Base-by-base conservation (phyloP, 306 rosid genomes). In the Boehmeria nivea region DNA sequence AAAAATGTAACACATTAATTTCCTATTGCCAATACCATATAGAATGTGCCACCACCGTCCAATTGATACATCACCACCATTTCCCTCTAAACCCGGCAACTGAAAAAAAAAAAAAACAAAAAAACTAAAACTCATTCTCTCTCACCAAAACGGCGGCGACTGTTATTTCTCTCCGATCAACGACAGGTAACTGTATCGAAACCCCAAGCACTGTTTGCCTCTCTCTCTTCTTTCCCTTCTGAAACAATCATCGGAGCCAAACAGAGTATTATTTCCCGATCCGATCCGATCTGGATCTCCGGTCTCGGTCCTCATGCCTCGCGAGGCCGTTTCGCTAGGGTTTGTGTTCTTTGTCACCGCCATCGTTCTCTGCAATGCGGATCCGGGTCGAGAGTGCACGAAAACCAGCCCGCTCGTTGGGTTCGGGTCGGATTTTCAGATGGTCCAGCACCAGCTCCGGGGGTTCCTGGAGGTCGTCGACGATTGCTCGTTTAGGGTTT, bases 401-500 rank as follows among this genome's bases (percentile, higher is more conserved):
- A 72, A 75, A 42, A 54, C 53, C 60, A 77, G 75, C 49, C 52
- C 78, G 4, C 18, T 79, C 17, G 76, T 78, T 26, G 67, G 65
- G 68, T 76, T 43, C 21, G 78, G 71, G 43, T 67, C 78, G 27
- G 84, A 77, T 3, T 81, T 89, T 73, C 27, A 57, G 52, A 81
- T 89, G 97, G 82, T 84, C 36, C 97, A 86, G 60, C 97, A 81
- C 53, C 97, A 89, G 48, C 78, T 89, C 9, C 62, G 97, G 60
- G 97, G 97, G 33, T 54, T 55, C 1, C 13, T 89, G 7, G 74
- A 72, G 39, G 67, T 89, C 18, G 51, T 76, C 26, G 84, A 89
- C 48, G 94, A 78, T 76, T 89, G 94, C 44, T 77, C 88, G 7
- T 89, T 89, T 78, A 62, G 80, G 85, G 94, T 89, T 69, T 86